Conservation (phyloP, 2,329 filamentous ascomycete genomes). For the Cercospora sp. region DNA sequence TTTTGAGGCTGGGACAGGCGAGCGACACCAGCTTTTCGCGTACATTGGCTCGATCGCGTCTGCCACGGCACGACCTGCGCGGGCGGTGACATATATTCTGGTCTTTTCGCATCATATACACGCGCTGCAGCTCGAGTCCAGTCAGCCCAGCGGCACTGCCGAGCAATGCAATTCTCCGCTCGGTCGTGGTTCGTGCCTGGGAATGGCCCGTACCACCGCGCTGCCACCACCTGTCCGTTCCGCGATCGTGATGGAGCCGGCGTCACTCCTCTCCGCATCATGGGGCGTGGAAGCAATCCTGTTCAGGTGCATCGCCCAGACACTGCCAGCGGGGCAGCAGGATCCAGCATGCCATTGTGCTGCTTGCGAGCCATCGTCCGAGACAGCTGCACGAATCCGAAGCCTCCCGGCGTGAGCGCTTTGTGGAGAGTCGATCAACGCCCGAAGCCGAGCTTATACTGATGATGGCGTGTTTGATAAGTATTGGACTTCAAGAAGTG, state of each 20-base stretch:
- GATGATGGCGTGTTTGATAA: neutral
- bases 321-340: neutral
- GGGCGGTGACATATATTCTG: neutral
- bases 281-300: neutral
- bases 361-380: neutral
- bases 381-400: neutral
- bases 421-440: neutral
- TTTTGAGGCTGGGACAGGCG: conserved; percentile 4
- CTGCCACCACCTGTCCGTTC: neutral
- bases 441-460: neutral
- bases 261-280: neutral
- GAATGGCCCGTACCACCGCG: neutral
- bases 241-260: neutral
- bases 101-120: neutral
- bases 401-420: neutral
- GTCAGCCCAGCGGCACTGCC: neutral
- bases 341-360: neutral
- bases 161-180: neutral
- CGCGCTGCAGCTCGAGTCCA: neutral
- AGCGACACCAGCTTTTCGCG: neutral
- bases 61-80: neutral
- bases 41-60: conserved; percentile 12
- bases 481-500: neutral
- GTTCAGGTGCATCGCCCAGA: neutral
- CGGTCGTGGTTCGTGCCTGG: neutral